These are phyloP conservation scores for Theobroma grandiflorum DNA, from an alignment of 441 rosid genomes.

Conservation along the genomic window DNA sequence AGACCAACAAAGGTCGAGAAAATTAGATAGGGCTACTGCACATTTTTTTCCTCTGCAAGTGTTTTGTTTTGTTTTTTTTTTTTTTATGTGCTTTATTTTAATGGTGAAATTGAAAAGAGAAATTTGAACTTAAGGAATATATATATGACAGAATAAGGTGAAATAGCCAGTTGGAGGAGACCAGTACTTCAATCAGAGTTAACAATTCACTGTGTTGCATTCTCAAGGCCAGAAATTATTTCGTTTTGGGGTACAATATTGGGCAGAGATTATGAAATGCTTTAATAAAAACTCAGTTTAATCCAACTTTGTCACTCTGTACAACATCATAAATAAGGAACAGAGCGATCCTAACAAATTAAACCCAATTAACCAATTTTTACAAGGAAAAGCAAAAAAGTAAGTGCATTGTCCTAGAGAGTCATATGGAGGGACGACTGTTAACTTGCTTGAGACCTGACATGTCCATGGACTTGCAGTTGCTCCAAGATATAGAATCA, in stretches of 20 bases:
- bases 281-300: not conserved
- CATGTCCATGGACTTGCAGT: not conserved
- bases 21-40: not conserved
- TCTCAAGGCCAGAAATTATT: not conserved
- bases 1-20: conserved; percentile 14
- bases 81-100: not conserved
- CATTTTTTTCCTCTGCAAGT: not conserved
- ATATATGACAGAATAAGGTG: not conserved
- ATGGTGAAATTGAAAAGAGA: not conserved
- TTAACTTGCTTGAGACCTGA: not conserved
- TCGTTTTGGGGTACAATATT: not conserved
- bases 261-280: not conserved
- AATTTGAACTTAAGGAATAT: not conserved
- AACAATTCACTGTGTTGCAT: not conserved
- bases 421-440: not conserved
- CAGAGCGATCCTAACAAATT: not conserved
- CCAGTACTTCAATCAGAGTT: not conserved
- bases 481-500: not conserved
- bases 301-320: not conserved
- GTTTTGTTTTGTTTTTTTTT: not conserved
- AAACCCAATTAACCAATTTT: not conserved
- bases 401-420: not conserved
- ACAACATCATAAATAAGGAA: not conserved
- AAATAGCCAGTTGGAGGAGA: not conserved
- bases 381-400: not conserved